Percentiles rank a stretch among this genome's conserved stretches.
These are phyloP conservation scores for Piper longum DNA, from an alignment of 164 flowering plant genomes.

Conservation along the genomic window DNA sequence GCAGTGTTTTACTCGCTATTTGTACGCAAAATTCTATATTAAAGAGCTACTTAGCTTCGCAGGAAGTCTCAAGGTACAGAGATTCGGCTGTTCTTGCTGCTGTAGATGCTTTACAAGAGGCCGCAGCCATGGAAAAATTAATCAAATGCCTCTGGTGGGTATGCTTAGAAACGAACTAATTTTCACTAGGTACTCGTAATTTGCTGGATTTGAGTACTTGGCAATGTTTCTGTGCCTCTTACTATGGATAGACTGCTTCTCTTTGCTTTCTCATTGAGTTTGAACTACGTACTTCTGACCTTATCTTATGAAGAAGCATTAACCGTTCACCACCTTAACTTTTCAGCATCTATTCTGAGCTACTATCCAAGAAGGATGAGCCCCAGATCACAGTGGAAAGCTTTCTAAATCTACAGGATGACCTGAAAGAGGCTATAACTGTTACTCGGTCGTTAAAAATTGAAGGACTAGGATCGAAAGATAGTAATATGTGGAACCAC, in stretches of 20 bases:
- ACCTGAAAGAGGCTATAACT: constrained; percentile 20
- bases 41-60: constrained; percentile 4
- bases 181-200: too few relatives aligned
- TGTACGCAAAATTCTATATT: neutral
- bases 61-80: constrained; percentile 51
- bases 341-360: constrained; percentile 35
- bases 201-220: too few relatives aligned
- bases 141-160: constrained; percentile 43
- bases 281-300: too few relatives aligned
- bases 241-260: too few relatives aligned
- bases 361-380: constrained; percentile 24
- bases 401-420: constrained; percentile 37
- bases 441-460: constrained; percentile 27
- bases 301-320: neutral
- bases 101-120: constrained; percentile 66
- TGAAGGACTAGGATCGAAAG: constrained; percentile 12
- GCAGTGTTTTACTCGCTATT: neutral
- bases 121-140: constrained; percentile 48
- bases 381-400: constrained; percentile 25
- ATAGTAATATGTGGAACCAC: constrained; percentile 6
- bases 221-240: too few relatives aligned
- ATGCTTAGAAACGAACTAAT: neutral
- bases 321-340: neutral
- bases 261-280: too few relatives aligned
- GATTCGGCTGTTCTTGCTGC: constrained; percentile 46